These are phyloP conservation scores for Diaporthe sp. DNA, from an alignment of 2,329 filamentous ascomycete species.

Conservation along the genomic window DNA sequence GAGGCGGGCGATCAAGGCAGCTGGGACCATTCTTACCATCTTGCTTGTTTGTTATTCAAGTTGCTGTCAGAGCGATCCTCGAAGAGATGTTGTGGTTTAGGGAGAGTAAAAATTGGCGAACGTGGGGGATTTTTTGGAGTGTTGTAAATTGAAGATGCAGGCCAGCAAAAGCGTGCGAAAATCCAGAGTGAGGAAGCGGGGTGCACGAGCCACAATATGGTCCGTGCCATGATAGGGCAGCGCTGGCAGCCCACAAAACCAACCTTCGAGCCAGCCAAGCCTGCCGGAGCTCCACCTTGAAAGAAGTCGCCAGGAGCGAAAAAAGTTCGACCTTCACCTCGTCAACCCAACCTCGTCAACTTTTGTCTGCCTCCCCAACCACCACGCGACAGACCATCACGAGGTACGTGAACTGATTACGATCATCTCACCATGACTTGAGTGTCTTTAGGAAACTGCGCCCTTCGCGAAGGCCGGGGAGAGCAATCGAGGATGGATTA, in stretches of 20 bases:
- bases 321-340: slow-evolving; percentile 41
- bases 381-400: slow-evolving; percentile 43
- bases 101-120: slow-evolving; percentile 42
- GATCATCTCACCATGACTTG: slow-evolving; percentile 46
- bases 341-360: slow-evolving; percentile 29
- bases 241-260: slow-evolving; percentile 40
- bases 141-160: slow-evolving; percentile 40
- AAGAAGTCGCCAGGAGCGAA: slow-evolving; percentile 44
- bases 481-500: slow-evolving; percentile 68
- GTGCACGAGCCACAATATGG: neutral
- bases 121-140: slow-evolving; percentile 46
- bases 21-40: slow-evolving; percentile 67
- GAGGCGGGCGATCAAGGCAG: slow-evolving; percentile 24
- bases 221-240: slow-evolving; percentile 31
- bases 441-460: slow-evolving; percentile 45
- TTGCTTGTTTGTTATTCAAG: slow-evolving; percentile 65
- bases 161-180: slow-evolving; percentile 42
- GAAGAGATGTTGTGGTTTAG: slow-evolving; percentile 63
- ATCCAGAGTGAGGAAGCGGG: slow-evolving; percentile 9
- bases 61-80: slow-evolving; percentile 76
- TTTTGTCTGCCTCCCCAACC: slow-evolving; percentile 26
- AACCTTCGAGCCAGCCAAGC: slow-evolving; percentile 26
- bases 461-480: slow-evolving; percentile 66
- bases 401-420: slow-evolving; percentile 49
- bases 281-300: slow-evolving; percentile 44